Evolutionary conservation across 176 grass and related monocot genomes (phyloP).

Genomic region (Triticum timopheevii): DNA sequence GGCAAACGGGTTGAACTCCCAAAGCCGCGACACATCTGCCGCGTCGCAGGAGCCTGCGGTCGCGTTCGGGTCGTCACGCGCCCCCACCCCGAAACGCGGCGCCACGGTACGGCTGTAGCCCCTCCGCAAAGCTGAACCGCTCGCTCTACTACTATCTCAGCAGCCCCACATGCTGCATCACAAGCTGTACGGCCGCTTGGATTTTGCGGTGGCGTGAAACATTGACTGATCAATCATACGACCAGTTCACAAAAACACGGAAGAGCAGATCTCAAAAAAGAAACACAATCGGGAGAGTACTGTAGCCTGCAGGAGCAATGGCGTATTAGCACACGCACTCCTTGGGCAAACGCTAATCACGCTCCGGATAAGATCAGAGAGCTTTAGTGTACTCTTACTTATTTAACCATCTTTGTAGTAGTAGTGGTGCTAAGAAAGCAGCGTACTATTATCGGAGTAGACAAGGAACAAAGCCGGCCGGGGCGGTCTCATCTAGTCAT

Average conservation of each 20-base stretch:
- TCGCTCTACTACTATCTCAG: slow-evolving; percentile 38
- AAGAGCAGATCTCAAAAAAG: not conserved
- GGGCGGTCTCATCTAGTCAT: slow-evolving; percentile 23
- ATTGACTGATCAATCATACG: not conserved
- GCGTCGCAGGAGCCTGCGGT: not conserved
- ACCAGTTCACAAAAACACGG: not conserved
- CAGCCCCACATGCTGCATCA: not conserved
- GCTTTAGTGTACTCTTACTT: slow-evolving; percentile 3
- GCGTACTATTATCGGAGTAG: not conserved
- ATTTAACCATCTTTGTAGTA: not conserved
- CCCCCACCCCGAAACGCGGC: slow-evolving; percentile 24
- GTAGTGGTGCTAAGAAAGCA: not conserved
- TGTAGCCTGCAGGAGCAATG: not conserved
- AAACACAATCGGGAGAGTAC: not conserved
- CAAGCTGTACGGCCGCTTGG: slow-evolving; percentile 14
- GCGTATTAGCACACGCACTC: not conserved
- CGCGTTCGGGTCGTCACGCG: slow-evolving; percentile 15
- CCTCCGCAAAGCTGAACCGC: slow-evolving; percentile 29
- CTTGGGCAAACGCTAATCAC: slow-evolving; percentile 28
- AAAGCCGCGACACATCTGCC: slow-evolving; percentile 22
- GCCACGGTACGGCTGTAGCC: slow-evolving; percentile 20
- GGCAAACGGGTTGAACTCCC: not conserved
- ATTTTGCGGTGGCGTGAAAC: not conserved
- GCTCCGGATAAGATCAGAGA: slow-evolving; percentile 32
- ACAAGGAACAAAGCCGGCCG: slow-evolving; percentile 26